Evolutionary conservation across 805 yeast genomes (phyloP).

Genomic region (Kuraishia cidri): DNA sequence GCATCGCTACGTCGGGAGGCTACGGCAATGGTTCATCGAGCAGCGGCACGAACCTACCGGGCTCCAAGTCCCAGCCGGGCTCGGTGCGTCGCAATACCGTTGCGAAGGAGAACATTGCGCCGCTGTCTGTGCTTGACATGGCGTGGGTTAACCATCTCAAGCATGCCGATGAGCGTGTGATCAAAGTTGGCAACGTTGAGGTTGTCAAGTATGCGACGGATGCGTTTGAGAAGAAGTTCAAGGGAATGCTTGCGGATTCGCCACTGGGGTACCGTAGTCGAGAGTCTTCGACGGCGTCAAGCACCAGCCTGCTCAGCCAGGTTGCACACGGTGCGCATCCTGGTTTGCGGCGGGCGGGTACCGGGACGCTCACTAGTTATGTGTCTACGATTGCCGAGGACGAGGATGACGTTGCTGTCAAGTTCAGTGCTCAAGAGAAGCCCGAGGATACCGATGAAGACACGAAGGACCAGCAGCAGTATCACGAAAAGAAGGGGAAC

Average conservation of each 20-base stretch:
- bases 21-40: no score
- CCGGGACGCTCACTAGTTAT: slow-evolving; percentile 3
- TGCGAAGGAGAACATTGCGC: slow-evolving; percentile 34
- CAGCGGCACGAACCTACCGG: no score
- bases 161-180: slow-evolving; percentile 50
- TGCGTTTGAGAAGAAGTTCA: slow-evolving; percentile 44
- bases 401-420: slow-evolving; percentile 17
- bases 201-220: slow-evolving; percentile 36
- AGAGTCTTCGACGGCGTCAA: slow-evolving; percentile 13
- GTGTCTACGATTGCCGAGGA: slow-evolving; percentile 5
- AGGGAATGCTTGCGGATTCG: slow-evolving; percentile 49
- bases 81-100: no score
- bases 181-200: slow-evolving; percentile 46
- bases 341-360: slow-evolving; percentile 22
- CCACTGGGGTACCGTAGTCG: slow-evolving; percentile 42
- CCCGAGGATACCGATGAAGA: slow-evolving; percentile 11
- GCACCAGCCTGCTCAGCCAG: slow-evolving; percentile 25
- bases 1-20: no score
- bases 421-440: slow-evolving; percentile 8
- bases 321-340: slow-evolving; percentile 33
- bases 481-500: slow-evolving; percentile 5
- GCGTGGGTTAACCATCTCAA: slow-evolving; percentile 49
- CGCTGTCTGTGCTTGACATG: slow-evolving; percentile 42
- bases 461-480: slow-evolving; percentile 9
- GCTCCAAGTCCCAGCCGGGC: no score